Base-by-base conservation (phyloP, 148 eudicot species). In the Pouteria glomerata region DNA sequence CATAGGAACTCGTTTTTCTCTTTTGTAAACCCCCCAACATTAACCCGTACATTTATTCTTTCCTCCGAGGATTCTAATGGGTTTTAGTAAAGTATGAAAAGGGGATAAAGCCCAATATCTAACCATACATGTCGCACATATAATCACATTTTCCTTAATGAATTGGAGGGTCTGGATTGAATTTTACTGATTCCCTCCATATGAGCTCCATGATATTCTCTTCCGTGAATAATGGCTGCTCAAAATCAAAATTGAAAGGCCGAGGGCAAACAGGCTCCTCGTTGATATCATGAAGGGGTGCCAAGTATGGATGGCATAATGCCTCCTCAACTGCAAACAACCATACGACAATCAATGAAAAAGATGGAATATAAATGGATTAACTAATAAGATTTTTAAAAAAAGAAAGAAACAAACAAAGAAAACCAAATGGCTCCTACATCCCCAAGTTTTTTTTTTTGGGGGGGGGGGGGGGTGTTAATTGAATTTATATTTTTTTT, bases 181-280 rank as follows among this genome's bases (percentile, higher is more conserved):
- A 90, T 79, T 75, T 81, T 52, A 87, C 87, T 0, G 98, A 80
- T 75, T 93, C 96, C 81, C 81, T 87, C 96, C 94, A 93, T 50
- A 93, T 90, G 76, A 93, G 96, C 71, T 93, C 98, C 83, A 90
- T 93, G 81, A 93, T 85, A 68, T 90, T 82, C 72, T 90, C 96
- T 71, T 93, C 98, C 0, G 89, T 93, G 85, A 83, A 83, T 1
- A 94, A 87, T 16, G 96, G 96, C 85, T 90, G 96, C 92, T 93
- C 98, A 33, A 93, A 93, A 76, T 93, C 98, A 66, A 90, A 90
- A 74, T 73, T 82, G 85, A 93, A 93, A 69, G 94, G 94, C 65
- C 80, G 76, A 10, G 84, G 89, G 79, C 92, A 93, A 70, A 88
- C 84, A 3, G 98, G 96, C 74, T 90, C 96, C 75, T 85, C 91